A percentile compares a stretch with the other conserved stretches of the same genome.
These are phyloP conservation scores for Peronospora farinosa DNA, from an alignment of 352 stramenopile species.

Conservation along the genomic window DNA sequence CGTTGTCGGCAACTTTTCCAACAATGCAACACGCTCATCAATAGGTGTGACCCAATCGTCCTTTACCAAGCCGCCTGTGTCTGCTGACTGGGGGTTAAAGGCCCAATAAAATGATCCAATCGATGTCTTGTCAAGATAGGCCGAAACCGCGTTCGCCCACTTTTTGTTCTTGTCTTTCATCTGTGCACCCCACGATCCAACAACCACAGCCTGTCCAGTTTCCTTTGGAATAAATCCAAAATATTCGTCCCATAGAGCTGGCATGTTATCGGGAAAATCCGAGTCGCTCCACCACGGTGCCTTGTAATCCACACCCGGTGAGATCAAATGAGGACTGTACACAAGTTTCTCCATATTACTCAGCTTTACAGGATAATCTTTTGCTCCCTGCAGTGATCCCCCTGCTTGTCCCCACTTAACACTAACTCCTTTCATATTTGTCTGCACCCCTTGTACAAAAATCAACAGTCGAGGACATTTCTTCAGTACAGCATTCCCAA, in stretches of 20 bases:
- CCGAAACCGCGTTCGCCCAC: conserved; percentile 43
- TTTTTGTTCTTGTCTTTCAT: conserved; percentile 54
- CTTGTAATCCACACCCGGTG: conserved; percentile 56
- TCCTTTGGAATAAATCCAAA: conserved; percentile 60
- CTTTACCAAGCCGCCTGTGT: conserved; percentile 57
- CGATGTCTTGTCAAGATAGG: conserved; percentile 45
- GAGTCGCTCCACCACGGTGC: conserved; percentile 54
- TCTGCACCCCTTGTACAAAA: conserved; percentile 75
- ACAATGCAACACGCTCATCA: conserved; percentile 45
- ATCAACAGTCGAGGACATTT: conserved; percentile 55
- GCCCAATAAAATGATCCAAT: conserved; percentile 77
- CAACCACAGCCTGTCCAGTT: conserved; percentile 51
- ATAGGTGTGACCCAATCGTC: conserved; percentile 69
- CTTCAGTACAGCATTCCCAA: conserved; percentile 61
- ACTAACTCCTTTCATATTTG: conserved; percentile 48
- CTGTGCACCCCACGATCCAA: conserved; percentile 61
- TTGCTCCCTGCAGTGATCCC: conserved; percentile 50
- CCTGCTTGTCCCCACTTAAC: conserved; percentile 56
- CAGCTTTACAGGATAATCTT: conserved; percentile 56
- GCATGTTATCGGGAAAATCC: conserved; percentile 63
- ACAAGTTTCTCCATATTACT: conserved; percentile 65
- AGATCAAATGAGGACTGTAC: conserved; percentile 64
- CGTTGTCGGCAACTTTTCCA: conserved; percentile 35
- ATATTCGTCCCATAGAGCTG: conserved; percentile 52
- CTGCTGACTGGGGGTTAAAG: conserved; percentile 67